A percentile compares a stretch with the other conserved stretches of the same genome.
These are phyloP conservation scores for Didymella keratinophila DNA, from an alignment of 2,329 filamentous ascomycete species.

Conservation along the genomic window DNA sequence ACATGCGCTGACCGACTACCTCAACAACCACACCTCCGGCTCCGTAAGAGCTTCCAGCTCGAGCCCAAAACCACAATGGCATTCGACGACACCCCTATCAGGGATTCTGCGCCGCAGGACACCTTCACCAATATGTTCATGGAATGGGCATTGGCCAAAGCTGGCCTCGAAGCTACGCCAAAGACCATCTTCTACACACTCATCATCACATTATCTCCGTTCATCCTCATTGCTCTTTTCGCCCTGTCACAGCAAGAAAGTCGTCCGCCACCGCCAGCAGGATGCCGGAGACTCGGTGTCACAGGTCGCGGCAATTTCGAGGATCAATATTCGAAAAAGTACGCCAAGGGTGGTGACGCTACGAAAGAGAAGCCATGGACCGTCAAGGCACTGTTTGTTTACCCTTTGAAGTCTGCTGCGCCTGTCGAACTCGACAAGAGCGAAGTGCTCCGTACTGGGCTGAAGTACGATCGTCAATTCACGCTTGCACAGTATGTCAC, in stretches of 20 bases:
- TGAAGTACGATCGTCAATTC: conserved; percentile 84
- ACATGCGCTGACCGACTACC: background rate
- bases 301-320: conserved; percentile 59
- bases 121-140: conserved; percentile 4
- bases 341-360: conserved; percentile 46
- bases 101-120: background rate
- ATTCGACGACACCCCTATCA: conserved; percentile 3
- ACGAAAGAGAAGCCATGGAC: conserved; percentile 44
- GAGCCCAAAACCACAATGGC: conserved; percentile 1
- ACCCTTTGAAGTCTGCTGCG: conserved; percentile 83
- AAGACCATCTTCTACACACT: conserved; percentile 26
- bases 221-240: conserved; percentile 35
- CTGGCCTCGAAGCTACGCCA: conserved; percentile 27
- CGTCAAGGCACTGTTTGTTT: conserved; percentile 77
- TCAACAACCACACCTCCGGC: background rate
- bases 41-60: background rate
- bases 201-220: conserved; percentile 20
- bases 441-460: conserved; percentile 70
- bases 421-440: conserved; percentile 75
- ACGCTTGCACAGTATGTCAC: conserved; percentile 73
- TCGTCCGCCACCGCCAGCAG: conserved; percentile 45
- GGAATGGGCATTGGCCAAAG: background rate
- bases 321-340: conserved; percentile 64
- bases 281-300: conserved; percentile 63
- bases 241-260: conserved; percentile 37